Conservation (phyloP, 148 eudicot species). For the Diospyros lotus region DNA sequence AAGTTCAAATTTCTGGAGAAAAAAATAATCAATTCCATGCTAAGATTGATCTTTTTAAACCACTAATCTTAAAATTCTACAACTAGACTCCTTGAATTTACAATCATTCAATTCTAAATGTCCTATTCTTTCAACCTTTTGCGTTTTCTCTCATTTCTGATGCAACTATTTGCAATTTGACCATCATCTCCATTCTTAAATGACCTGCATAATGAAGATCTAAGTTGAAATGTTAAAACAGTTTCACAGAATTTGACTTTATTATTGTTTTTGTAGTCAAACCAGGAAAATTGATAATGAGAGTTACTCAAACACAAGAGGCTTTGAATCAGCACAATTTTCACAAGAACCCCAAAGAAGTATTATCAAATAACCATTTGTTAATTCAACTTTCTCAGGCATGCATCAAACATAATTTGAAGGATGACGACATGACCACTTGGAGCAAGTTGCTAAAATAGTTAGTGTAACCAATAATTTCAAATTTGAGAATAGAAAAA, state of each 20-base stretch:
- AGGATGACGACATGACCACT: background rate
- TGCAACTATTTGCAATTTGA: slow-evolving; percentile 28
- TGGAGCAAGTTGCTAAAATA: no score
- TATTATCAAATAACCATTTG: background rate
- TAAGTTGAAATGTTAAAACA: slow-evolving; percentile 1
- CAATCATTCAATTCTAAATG: background rate
- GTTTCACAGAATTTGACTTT: background rate
- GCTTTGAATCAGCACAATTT: background rate
- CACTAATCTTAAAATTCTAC: background rate
- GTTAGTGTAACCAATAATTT: background rate
- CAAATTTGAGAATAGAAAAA: background rate
- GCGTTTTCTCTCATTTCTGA: slow-evolving; percentile 50
- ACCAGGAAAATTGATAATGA: background rate
- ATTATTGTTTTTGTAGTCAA: background rate
- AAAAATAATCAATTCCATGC: background rate
- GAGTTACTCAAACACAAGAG: background rate
- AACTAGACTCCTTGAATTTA: background rate
- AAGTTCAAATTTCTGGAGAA: slow-evolving; percentile 51
- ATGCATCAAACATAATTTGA: background rate
- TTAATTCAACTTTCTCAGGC: background rate
- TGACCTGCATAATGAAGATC: slow-evolving; percentile 32
- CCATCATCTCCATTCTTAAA: slow-evolving; percentile 23
- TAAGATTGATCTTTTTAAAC: background rate
- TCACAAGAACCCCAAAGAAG: background rate
- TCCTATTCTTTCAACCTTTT: slow-evolving; percentile 35